A percentile compares a stretch with the other conserved stretches of the same genome.
Evolutionary conservation across 208 protist species (phyloP).

Genomic region (Leishmania arabica): DNA sequence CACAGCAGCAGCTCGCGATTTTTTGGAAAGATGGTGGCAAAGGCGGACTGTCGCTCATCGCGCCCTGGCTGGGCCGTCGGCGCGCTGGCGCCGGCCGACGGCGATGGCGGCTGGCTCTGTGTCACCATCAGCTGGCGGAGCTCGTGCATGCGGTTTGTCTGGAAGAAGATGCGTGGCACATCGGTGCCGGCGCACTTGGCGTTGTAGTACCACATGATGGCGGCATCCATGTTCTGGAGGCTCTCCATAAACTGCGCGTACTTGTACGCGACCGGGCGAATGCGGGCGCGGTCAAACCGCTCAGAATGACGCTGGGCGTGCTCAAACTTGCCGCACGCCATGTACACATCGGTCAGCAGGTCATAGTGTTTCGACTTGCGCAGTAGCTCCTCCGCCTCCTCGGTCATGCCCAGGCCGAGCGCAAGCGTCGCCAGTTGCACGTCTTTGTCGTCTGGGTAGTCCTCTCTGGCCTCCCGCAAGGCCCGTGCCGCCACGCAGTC

Average conservation of each 20-base stretch:
- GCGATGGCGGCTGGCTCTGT: constrained; percentile 16
- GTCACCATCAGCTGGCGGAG: constrained; percentile 86
- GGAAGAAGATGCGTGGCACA: constrained; percentile 94
- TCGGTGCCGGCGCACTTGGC: constrained; percentile 88
- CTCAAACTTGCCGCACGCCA: constrained; percentile 94
- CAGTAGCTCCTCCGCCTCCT: constrained; percentile 91
- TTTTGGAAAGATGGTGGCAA: constrained; percentile 62
- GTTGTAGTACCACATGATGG: constrained; percentile 94
- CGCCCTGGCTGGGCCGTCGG: not conserved
- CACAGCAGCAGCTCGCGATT: constrained; percentile 89
- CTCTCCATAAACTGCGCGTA: constrained; percentile 96
- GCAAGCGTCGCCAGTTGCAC: constrained; percentile 94
- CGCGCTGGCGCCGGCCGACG: constrained; percentile 12
- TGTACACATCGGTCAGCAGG: constrained; percentile 93
- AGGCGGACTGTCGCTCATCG: constrained; percentile 36
- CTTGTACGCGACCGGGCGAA: constrained; percentile 92
- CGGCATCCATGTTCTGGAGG: constrained; percentile 90
- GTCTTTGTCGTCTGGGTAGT: constrained; percentile 86
- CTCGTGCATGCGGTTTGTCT: constrained; percentile 77
- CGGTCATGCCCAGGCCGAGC: constrained; percentile 94
- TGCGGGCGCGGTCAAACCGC: constrained; percentile 93
- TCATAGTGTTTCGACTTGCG: constrained; percentile 89
- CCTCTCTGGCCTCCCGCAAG: constrained; percentile 82
- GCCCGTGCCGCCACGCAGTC: constrained; percentile 90
- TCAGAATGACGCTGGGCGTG: constrained; percentile 91